Percentiles rank a stretch among this genome's conserved stretches.
Evolutionary conservation across 2,329 filamentous ascomycete genomes (phyloP).

Genomic region (Ilyonectria destructans): DNA sequence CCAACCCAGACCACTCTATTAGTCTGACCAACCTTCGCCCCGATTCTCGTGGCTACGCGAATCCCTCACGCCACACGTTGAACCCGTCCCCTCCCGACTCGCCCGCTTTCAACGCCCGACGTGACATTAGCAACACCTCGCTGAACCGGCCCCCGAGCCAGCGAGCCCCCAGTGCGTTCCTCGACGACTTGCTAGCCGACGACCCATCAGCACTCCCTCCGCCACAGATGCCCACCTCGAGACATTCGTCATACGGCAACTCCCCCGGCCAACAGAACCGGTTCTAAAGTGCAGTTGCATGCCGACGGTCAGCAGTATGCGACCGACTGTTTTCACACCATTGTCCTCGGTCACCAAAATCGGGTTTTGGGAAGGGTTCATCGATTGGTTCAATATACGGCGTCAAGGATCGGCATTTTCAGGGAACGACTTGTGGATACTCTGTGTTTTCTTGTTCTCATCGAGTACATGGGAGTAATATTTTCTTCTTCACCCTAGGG

Average conservation of each 20-base stretch:
- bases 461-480: slow-evolving; percentile 37
- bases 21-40: slow-evolving; percentile 75
- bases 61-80: slow-evolving; percentile 59
- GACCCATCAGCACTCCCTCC: slow-evolving; percentile 71
- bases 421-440: slow-evolving; percentile 40
- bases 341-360: slow-evolving; percentile 36
- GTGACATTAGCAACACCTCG: slow-evolving; percentile 75
- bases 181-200: slow-evolving; percentile 91
- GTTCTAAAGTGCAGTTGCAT: slow-evolving; percentile 39
- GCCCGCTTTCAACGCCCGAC: slow-evolving; percentile 68
- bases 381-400: slow-evolving; percentile 42
- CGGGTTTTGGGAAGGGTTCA: slow-evolving; percentile 31
- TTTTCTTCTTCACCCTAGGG: slow-evolving; percentile 30
- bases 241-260: slow-evolving; percentile 45
- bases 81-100: slow-evolving; percentile 76
- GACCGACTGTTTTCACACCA: slow-evolving; percentile 32
- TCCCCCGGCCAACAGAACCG: slow-evolving; percentile 46
- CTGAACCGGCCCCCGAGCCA: slow-evolving; percentile 74
- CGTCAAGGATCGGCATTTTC: slow-evolving; percentile 45
- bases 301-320: slow-evolving; percentile 26
- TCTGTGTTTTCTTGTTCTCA: slow-evolving; percentile 34
- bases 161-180: slow-evolving; percentile 88
- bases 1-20: slow-evolving; percentile 68
- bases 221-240: slow-evolving; percentile 54
- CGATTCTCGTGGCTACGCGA: slow-evolving; percentile 66